These are phyloP conservation scores for Colletotrichum eleusines DNA, from an alignment of 2,329 filamentous ascomycete species.

Conservation along the genomic window DNA sequence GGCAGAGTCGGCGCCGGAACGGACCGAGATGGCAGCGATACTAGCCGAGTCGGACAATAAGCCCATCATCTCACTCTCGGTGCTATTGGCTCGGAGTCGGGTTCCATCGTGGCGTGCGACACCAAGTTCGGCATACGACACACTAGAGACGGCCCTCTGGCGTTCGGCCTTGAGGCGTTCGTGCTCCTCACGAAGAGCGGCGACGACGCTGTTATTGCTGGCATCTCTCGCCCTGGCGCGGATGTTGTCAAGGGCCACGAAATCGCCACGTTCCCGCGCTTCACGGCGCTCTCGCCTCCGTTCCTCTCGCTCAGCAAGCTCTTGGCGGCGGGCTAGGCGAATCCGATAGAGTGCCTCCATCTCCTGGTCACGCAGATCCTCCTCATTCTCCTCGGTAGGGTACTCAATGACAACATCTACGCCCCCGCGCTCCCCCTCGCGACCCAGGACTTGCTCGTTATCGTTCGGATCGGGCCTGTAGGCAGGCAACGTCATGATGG, in stretches of 20 bases:
- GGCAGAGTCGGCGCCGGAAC: conserved; percentile 50
- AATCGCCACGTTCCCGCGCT: conserved; percentile 78
- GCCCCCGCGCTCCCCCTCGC: conserved; percentile 91
- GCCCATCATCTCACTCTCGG: conserved; percentile 78
- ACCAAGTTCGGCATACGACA: conserved; percentile 82
- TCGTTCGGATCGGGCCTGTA: conserved; percentile 81
- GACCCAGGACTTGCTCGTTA: conserved; percentile 84
- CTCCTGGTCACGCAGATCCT: conserved; percentile 83
- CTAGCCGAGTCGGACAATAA: conserved; percentile 79
- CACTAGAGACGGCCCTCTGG: conserved; percentile 77
- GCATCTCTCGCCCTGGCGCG: conserved; percentile 66
- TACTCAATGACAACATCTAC: conserved; percentile 92
- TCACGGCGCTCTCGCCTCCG: conserved; percentile 77
- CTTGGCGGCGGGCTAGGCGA: conserved; percentile 78
- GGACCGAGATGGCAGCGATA: conserved; percentile 59
- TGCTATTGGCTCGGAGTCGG: conserved; percentile 77
- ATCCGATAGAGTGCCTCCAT: conserved; percentile 96
- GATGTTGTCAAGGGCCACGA: conserved; percentile 75
- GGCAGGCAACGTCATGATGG: conserved; percentile 92
- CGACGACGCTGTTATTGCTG: conserved; percentile 65
- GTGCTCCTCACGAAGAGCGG: conserved; percentile 69
- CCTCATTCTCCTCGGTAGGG: conserved; percentile 83
- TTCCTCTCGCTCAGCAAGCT: conserved; percentile 82
- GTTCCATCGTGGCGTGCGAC: conserved; percentile 83
- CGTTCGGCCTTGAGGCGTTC: conserved; percentile 69